Evolutionary conservation across 108 stramenopile genomes (phyloP).

Genomic region (Cyclostephanos invisitatus): DNA sequence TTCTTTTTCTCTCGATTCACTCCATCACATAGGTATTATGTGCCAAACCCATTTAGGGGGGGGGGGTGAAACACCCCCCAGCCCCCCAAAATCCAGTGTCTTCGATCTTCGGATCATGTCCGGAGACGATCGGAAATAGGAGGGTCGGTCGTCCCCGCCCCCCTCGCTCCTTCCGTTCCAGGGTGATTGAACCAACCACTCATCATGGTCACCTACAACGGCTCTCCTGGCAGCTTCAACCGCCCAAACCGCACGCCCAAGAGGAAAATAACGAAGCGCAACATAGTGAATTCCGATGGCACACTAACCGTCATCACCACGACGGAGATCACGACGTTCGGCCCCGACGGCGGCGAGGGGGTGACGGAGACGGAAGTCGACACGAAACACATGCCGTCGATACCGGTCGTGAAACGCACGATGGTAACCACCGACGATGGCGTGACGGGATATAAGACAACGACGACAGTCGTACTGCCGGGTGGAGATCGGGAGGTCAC

Average conservation of each 20-base stretch:
- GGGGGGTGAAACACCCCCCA: too few relatives aligned
- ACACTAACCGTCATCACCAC: conserved; percentile 24
- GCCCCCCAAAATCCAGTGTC: too few relatives aligned
- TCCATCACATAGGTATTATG: too few relatives aligned
- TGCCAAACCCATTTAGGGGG: too few relatives aligned
- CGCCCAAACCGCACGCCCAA: conserved; percentile 20
- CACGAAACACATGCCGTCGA: conserved; percentile 27
- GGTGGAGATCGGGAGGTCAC: conserved; percentile 21
- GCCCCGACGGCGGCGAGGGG: not conserved
- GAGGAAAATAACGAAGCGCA: conserved; percentile 4
- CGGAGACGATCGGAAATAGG: too few relatives aligned
- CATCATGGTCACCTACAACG: too few relatives aligned
- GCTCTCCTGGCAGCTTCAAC: not conserved
- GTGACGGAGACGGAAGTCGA: conserved; percentile 14
- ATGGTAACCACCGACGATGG: conserved; percentile 22
- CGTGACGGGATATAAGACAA: conserved; percentile 28
- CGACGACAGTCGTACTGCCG: conserved; percentile 17
- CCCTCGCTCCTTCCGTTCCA: too few relatives aligned
- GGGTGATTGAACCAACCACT: too few relatives aligned
- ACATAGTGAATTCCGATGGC: conserved; percentile 24
- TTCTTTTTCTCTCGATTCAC: too few relatives aligned
- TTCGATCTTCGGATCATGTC: too few relatives aligned
- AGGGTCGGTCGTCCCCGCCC: too few relatives aligned
- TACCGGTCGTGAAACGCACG: conserved; percentile 15
- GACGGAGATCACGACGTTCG: conserved; percentile 6